phyloP scores from a whole-genome alignment of 441 rosid genomes.

The Adansonia madagascariensis region DNA sequence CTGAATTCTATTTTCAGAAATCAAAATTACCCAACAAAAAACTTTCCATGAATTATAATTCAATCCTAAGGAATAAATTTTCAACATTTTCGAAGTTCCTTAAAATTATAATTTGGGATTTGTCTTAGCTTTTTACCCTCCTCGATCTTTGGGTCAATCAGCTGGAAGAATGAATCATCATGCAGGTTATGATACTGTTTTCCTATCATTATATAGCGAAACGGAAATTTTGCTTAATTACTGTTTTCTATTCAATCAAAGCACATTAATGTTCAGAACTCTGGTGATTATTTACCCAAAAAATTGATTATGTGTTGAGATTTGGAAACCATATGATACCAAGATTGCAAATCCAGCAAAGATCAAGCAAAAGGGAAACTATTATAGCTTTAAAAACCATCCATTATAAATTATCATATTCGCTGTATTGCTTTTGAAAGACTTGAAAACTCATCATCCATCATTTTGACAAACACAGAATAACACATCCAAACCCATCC shows the following conservation, averaged over 20 bases:
- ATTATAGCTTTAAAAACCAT: background rate
- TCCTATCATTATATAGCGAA: constrained; percentile 10
- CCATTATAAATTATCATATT: constrained; percentile 18
- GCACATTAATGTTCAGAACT: background rate
- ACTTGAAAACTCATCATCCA: constrained; percentile 18
- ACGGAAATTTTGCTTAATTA: background rate
- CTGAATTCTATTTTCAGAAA: background rate
- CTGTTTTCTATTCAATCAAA: background rate
- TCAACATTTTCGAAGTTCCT: background rate
- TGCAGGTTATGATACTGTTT: background rate
- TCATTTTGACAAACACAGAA: constrained; percentile 26
- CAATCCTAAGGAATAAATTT: no score
- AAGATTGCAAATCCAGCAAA: constrained; percentile 18
- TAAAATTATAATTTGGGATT: background rate
- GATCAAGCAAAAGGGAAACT: background rate
- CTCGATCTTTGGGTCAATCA: background rate
- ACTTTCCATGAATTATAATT: no score
- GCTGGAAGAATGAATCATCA: background rate
- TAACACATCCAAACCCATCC: constrained; percentile 25
- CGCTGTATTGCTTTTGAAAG: constrained; percentile 23
- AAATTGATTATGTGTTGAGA: constrained; percentile 23
- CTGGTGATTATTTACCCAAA: background rate
- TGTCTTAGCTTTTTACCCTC: background rate
- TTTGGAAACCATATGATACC: constrained; percentile 10
- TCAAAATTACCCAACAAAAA: background rate